Evolutionary conservation across 345 rosid genomes (phyloP), one percentile per base, ranked within the genome.

Genomic region (Pseudoturritis turrita): DNA sequence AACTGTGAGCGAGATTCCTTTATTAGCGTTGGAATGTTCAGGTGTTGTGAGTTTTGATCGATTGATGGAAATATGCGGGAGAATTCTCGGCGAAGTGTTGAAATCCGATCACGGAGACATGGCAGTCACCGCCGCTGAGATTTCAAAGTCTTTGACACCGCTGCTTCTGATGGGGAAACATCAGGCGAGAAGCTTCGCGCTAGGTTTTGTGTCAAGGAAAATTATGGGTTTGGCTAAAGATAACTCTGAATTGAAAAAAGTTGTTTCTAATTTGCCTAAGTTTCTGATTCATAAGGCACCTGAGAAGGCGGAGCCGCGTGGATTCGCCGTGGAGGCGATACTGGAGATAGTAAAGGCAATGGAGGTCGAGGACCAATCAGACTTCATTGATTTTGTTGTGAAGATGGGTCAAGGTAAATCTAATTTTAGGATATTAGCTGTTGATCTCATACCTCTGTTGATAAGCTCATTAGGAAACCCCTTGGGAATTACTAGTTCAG

Each of bases 301-400:
- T 13, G 98, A 86, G 85, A 94, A 89, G 85, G 92, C 93, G 1
- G 97, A 91, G 77, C 87, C 84, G 0, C 84, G 98, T 76, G 92
- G 89, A 8, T 73, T 67, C 57, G 97, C 93, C 0, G 97, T 88
- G 78, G 98, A 89, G 65, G 88, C 95, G 3, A 84, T 89, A 55
- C 43, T 88, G 73, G 96, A 89, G 79, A 80, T 94, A 46, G 87
- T 91, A 28, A 81, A 64, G 72, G 81, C 74, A 4, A 78, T 91
- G 90, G 89, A 83, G 54, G 51, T 65, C 8, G 78, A 73, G 36
- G 88, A 82, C 39, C 97, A 83, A 72, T 62, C 77, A 13, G 88
- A 49, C 11, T 88, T 85, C 75, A 83, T 65, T 12, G 81, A 76
- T 6, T 91, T 88, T 76, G 84, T 78, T 9, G 70, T 89, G 69